phyloP scores from a whole-genome alignment of 306 rosid genomes.

The Cucurbita pepo region DNA sequence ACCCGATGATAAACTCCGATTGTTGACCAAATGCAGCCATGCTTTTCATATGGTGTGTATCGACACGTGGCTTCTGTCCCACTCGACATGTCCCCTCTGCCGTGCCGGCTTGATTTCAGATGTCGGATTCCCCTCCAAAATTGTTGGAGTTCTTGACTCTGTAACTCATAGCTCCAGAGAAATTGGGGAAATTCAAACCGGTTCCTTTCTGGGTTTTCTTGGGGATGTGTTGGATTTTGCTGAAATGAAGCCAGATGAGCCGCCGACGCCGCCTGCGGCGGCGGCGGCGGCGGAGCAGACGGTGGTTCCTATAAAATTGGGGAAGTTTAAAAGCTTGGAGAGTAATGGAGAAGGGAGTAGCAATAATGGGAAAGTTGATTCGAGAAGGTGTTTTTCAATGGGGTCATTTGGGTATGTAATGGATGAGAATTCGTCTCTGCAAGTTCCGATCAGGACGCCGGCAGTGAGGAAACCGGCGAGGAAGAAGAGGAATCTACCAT shows the following conservation, averaged over 20 bases:
- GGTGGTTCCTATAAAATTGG: slow-evolving; percentile 66
- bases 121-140: slow-evolving; percentile 30
- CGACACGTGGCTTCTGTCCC: slow-evolving; percentile 90
- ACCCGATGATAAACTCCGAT: slow-evolving; percentile 62
- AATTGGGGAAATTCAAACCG: slow-evolving; percentile 25
- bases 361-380: slow-evolving; percentile 29
- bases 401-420: slow-evolving; percentile 80
- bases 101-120: slow-evolving; percentile 58
- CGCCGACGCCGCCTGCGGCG: not conserved
- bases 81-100: slow-evolving; percentile 91
- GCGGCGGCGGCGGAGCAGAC: slow-evolving; percentile 6
- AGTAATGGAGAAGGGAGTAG: slow-evolving; percentile 29
- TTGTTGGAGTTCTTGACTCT: slow-evolving; percentile 80
- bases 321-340: slow-evolving; percentile 62
- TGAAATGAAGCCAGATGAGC: slow-evolving; percentile 3
- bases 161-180: slow-evolving; percentile 70
- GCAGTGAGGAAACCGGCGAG: slow-evolving; percentile 27
- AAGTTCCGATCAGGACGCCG: slow-evolving; percentile 57
- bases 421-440: slow-evolving; percentile 59
- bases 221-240: slow-evolving; percentile 19
- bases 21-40: slow-evolving; percentile 88
- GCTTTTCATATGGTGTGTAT: slow-evolving; percentile 92
- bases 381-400: slow-evolving; percentile 91
- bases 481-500: slow-evolving; percentile 35
- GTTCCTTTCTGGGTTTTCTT: slow-evolving; percentile 23